Percentiles rank a stretch among this genome's conserved stretches.
Evolutionary conservation across 441 rosid genomes (phyloP).

Genomic region (Arabidopsis hybrid): DNA sequence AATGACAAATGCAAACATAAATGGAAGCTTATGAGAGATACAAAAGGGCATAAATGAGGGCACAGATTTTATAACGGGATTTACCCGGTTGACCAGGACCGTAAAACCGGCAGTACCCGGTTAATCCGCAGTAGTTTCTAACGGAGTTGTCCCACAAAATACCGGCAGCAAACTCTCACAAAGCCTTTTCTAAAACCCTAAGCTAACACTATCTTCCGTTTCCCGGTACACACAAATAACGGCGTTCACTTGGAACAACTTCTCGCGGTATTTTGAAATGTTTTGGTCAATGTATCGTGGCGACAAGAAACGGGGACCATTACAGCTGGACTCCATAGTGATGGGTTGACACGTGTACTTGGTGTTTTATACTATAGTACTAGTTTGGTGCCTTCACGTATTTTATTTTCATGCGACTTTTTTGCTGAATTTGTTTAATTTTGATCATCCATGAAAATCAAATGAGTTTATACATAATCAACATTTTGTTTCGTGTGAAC

Average conservation of each 20-base stretch:
- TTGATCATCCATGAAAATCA: slow-evolving; percentile 36
- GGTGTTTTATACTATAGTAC: slow-evolving; percentile 39
- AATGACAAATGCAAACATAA: background rate
- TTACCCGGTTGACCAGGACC: slow-evolving; percentile 40
- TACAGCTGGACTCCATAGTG: slow-evolving; percentile 66
- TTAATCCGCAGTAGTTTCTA: slow-evolving; percentile 57
- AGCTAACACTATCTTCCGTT: slow-evolving; percentile 44
- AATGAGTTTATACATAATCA: slow-evolving; percentile 31
- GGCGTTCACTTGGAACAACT: slow-evolving; percentile 49
- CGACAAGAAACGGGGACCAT: slow-evolving; percentile 42
- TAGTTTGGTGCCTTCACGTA: slow-evolving; percentile 66
- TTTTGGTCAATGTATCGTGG: slow-evolving; percentile 42
- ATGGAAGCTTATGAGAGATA: background rate
- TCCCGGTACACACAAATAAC: slow-evolving; percentile 54
- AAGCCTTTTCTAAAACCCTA: slow-evolving; percentile 38
- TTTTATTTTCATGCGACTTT: slow-evolving; percentile 31
- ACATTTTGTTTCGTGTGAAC: slow-evolving; percentile 34
- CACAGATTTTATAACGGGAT: slow-evolving; percentile 44
- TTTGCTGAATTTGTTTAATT: slow-evolving; percentile 32
- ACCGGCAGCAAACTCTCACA: slow-evolving; percentile 53
- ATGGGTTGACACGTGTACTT: slow-evolving; percentile 60
- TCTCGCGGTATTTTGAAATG: slow-evolving; percentile 40
- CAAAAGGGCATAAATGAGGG: slow-evolving; percentile 28
- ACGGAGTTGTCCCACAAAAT: slow-evolving; percentile 60
- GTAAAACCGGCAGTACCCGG: slow-evolving; percentile 54